Evolutionary conservation across 1,284 basidiomycete species (phyloP), one percentile per base, ranked within the genome.

Genomic region (Leccinum solheimii): DNA sequence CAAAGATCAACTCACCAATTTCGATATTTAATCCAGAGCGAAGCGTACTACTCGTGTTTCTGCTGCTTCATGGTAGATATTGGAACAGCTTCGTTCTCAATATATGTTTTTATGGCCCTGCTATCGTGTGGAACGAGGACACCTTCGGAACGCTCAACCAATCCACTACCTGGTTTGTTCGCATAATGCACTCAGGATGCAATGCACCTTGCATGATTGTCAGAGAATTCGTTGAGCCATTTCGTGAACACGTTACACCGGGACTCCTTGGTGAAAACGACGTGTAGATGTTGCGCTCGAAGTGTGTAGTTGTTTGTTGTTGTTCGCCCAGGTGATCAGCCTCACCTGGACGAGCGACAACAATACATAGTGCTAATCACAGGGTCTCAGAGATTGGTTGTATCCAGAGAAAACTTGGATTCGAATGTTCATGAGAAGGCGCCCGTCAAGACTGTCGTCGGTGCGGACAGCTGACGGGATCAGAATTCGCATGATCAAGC

Each of bases 1-100:
- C 87, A 86, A 67, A 91, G 78, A 90, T 81, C 6, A 53, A 75
- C 19, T 36, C 60, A 19, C 69, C 36, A 13, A 57, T 23, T 52
- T 60, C 40, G 40, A 61, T 58, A 56, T 55, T 43, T 50, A 40
- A 70, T 62, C 21, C 16, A 53, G 43, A 62, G 67, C 67, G 71
- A 72, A 73, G 64, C 62, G 40, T 53, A 11, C 0, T 0, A 2
- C 16, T 51, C 3, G 26, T 66, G 58, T 69, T 67, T 72, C 58
- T 62, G 68, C 60, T 62, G 38, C 30, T 62, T 36, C 34, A 30
- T 55, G 52, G 55, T 70, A 63, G 32, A 58, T 57, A 61, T 51
- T 67, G 69, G 69, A 65, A 70, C 68, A 72, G 8, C 34, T 55
- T 64, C 16, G 30, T 50, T 57, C 36, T 23, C 45, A 68, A 68